Evolutionary conservation across 495 filamentous ascomycete species (phyloP), one percentile per base, ranked within the genome.

Genomic region (Podospora didyma): DNA sequence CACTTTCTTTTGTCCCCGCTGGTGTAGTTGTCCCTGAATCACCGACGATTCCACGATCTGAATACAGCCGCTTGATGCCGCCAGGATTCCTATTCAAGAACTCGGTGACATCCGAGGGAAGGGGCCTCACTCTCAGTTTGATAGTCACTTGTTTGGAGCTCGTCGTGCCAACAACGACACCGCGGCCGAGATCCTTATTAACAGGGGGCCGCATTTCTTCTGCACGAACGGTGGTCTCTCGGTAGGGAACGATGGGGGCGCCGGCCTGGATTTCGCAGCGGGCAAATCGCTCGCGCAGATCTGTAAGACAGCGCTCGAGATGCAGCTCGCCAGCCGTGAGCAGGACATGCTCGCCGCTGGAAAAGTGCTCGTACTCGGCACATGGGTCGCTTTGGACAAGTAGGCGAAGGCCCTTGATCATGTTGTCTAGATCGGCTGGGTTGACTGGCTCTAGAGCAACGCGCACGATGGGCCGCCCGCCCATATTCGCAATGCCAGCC

Each of bases 331-430:
- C 94, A 23, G 94, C 94, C 0, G 95, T 97, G 23, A 94, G 72
- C 20, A 99, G 83, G 48, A 99, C 93, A 73, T 99, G 95, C 70
- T 99, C 94, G 50, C 94, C 94, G 55, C 84, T 96, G 53, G 87
- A 83, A 22, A 97, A 87, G 11, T 95, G 89, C 64, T 97, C 92
- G 63, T 99, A 99, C 67, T 91, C 86, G 16, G 92, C 95, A 62
- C 94, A 97, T 2, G 94, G 93, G 65, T 99, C 94, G 66, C 90
- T 94, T 66, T 96, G 90, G 54, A 96, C 91, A 7, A 99, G 86
- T 48, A 99, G 75, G 54, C 87, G 83, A 51, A 97, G 79, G 0
- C 94, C 94, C 11, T 80, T 79, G 46, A 99, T 89, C 92, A 99
- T 93, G 72, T 94, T 96, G 63, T 89, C 83, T 37, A 99, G 75